phyloP scores from a whole-genome alignment of 208 protist species.

The Trypanosoma lewisi region DNA sequence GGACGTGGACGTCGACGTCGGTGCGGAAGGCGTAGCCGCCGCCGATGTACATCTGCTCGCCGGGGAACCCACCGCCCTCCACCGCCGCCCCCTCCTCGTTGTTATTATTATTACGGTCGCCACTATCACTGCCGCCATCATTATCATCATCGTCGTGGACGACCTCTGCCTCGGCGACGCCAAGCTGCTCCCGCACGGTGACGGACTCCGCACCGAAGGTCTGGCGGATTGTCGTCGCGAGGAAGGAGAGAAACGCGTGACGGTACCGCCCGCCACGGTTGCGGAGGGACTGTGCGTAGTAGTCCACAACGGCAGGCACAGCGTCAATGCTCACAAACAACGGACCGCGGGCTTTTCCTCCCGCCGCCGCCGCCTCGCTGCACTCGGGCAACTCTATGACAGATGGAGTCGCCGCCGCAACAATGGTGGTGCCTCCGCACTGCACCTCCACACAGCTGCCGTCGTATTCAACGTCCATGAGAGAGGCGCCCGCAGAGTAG shows the following conservation, averaged over 20 bases:
- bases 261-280: conserved; percentile 54
- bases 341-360: conserved; percentile 21
- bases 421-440: conserved; percentile 50
- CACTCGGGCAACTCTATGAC: conserved; percentile 42
- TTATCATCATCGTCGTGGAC: conserved; percentile 26
- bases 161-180: conserved; percentile 63
- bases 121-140: not conserved
- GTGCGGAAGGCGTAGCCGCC: conserved; percentile 69
- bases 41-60: conserved; percentile 67
- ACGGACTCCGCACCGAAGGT: conserved; percentile 70
- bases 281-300: conserved; percentile 54
- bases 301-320: conserved; percentile 58
- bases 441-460: conserved; percentile 64
- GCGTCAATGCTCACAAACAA: conserved; percentile 75
- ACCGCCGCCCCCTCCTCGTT: conserved; percentile 2
- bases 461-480: conserved; percentile 30
- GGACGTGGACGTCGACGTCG: conserved; percentile 82
- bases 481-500: not conserved
- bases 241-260: conserved; percentile 50
- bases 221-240: conserved; percentile 52
- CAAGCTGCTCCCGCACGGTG: conserved; percentile 44
- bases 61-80: conserved; percentile 36
- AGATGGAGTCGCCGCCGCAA: conserved; percentile 58
- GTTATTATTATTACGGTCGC: conserved; percentile 7
- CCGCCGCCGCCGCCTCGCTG: not conserved